Conservation (phyloP, 257 asterid genomes). For the Leptodermis oblonga region DNA sequence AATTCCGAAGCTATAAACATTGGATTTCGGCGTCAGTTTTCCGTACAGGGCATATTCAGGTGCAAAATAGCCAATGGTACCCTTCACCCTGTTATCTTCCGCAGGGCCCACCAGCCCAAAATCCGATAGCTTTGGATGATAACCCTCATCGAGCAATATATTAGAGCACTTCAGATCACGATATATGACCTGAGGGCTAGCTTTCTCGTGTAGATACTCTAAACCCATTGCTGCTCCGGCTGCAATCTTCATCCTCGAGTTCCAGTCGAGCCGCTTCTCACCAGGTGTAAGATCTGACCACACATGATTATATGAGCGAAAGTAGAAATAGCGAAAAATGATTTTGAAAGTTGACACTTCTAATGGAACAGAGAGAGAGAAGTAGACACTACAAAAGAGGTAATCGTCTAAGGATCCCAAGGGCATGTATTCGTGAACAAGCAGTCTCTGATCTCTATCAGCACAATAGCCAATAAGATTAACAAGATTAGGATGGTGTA, state of each 20-base stretch:
- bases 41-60: constrained; percentile 99
- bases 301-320: too few relatives aligned
- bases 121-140: constrained; percentile 85
- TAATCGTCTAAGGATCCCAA: constrained; percentile 87
- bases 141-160: constrained; percentile 76
- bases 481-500: constrained; percentile 90
- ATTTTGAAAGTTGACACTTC: constrained; percentile 1
- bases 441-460: constrained; percentile 93
- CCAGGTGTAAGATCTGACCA: constrained; percentile 69
- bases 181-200: constrained; percentile 90
- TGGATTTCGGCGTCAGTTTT: constrained; percentile 83
- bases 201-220: constrained; percentile 81
- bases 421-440: constrained; percentile 85
- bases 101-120: constrained; percentile 96
- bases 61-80: constrained; percentile 94
- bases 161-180: constrained; percentile 94
- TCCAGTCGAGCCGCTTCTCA: constrained; percentile 69
- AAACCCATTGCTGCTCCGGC: constrained; percentile 98
- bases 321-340: too few relatives aligned
- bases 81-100: constrained; percentile 96
- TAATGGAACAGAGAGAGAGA: background rate
- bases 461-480: constrained; percentile 88
- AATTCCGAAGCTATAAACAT: constrained; percentile 92
- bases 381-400: constrained; percentile 56
- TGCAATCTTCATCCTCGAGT: constrained; percentile 87